Base-by-base conservation (phyloP, 352 stramenopile genomes). In the Phytophthora hybrid region DNA sequence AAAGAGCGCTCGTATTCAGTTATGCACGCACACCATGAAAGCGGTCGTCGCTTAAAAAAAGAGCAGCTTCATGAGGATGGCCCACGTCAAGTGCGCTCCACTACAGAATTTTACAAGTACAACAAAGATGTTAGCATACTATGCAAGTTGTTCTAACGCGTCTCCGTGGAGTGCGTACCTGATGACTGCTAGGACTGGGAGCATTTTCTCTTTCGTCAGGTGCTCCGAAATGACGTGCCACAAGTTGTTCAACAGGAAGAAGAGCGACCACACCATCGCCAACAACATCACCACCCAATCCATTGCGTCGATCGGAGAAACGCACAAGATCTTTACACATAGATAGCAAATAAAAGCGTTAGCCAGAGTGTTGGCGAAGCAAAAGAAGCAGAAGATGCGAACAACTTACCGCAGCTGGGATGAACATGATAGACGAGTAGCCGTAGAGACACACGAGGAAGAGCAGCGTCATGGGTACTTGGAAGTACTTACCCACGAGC, bases 391-490 rank as follows among this genome's bases (percentile, higher is more conserved):
- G 14, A 77, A 51, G 16, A 53, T 59, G 18, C 16, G 37, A 56
- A 52, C 62, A 58, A 59, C 80, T 58, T 75, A 96, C 90, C 54
- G 88, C 80, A 41, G 86, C 88, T 2, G 88, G 90, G 57, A 97
- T 93, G 76, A 95, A 95, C 63, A 95, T 83, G 44, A 84, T 81
- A 54, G 86, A 89, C 19, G 88, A 95, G 76, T 97, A 97, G 13
- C 90, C 90, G 55, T 96, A 96, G 5, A 95, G 76, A 74, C 90
- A 96, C 21, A 96, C 69, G 18, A 96, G 81, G 72, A 92, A 95
- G 60, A 90, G 91, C 46, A 96, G 73, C 56, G 84, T 76, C 81
- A 96, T 84, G 7, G 88, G 86, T 32, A 94, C 72, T 63, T 85
- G 78, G 29, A 92, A 79, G 63, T 96, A 96, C 67, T 94, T 95